phyloP scores from a whole-genome alignment of 257 asterid genomes.

The Plantago major region DNA sequence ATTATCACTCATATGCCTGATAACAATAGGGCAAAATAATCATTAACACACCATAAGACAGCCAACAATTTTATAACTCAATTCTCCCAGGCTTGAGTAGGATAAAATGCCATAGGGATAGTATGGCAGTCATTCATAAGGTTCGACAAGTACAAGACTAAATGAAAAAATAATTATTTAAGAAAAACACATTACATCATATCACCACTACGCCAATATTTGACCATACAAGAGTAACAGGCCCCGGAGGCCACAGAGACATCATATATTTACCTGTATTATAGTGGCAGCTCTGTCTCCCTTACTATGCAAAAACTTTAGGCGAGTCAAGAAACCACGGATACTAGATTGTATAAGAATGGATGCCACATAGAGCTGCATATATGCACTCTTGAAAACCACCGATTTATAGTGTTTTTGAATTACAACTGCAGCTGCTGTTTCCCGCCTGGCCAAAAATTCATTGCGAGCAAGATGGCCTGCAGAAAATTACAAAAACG shows the following conservation, averaged over 20 bases:
- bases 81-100: too few relatives aligned
- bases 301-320: slow-evolving; percentile 46
- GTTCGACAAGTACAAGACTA: too few relatives aligned
- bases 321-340: slow-evolving; percentile 75
- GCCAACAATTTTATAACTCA: too few relatives aligned
- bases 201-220: too few relatives aligned
- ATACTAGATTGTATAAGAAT: slow-evolving; percentile 58
- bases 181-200: too few relatives aligned
- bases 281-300: slow-evolving; percentile 72
- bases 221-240: neutral
- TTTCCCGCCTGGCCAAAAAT: slow-evolving; percentile 48
- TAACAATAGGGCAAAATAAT: neutral
- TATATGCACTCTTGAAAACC: slow-evolving; percentile 56
- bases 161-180: too few relatives aligned
- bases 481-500: slow-evolving; percentile 27
- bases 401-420: slow-evolving; percentile 66
- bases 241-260: slow-evolving; percentile 14
- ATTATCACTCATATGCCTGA: neutral
- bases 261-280: slow-evolving; percentile 62
- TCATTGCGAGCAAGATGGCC: slow-evolving; percentile 63
- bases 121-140: too few relatives aligned
- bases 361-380: slow-evolving; percentile 54
- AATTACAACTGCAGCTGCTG: slow-evolving; percentile 59
- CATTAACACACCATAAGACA: too few relatives aligned
- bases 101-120: too few relatives aligned